Evolutionary conservation across 23 red algal species (phyloP), one percentile per base, ranked within the genome.

Genomic region (Rhodosorus marinus): DNA sequence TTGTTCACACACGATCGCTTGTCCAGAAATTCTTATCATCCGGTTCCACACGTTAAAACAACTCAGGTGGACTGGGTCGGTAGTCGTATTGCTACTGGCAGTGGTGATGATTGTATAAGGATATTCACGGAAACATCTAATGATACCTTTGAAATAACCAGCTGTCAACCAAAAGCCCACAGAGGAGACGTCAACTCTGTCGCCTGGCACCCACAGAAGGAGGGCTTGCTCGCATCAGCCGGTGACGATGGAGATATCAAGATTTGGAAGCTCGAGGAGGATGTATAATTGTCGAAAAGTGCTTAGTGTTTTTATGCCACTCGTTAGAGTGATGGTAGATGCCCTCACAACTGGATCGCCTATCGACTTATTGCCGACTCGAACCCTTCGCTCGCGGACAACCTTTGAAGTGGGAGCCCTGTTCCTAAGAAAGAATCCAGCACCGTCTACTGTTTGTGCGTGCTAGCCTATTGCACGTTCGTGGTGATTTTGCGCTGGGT

Each of bases 151-250:
- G 60, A 66, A 11, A 17, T 71, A 8, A 56, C 40, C 19, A 60
- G 26, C 19, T 31, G 29, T 11, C 28, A 57, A 20, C 22, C 26
- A 1, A 57, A 61, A 26, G 83, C 83, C 19, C 83, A 92, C 47
- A 29, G 48, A 35, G 83, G 83, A 11, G 83, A 80, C 24, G 64
- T 92, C 14, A 92, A 80, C 50, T 61, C 69, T 25, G 73, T 92
- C 15, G 51, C 60, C 1, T 92, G 83, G 83, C 62, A 79, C 46
- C 83, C 83, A 35, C 24, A 64, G 14, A 47, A 92, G 22, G 58
- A 49, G 3, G 61, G 51, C n/a, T 8, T 92, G 23, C 47, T 92
- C 3, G 83, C 83, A 45, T 92, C 83, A 33, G 71, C 57, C 41
- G 74, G 83, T 19, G 83, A 92, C 64, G 83, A 92, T 47, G 74